Base-by-base conservation (phyloP, 176 grass and related monocot genomes). In the Lolium perenne region DNA sequence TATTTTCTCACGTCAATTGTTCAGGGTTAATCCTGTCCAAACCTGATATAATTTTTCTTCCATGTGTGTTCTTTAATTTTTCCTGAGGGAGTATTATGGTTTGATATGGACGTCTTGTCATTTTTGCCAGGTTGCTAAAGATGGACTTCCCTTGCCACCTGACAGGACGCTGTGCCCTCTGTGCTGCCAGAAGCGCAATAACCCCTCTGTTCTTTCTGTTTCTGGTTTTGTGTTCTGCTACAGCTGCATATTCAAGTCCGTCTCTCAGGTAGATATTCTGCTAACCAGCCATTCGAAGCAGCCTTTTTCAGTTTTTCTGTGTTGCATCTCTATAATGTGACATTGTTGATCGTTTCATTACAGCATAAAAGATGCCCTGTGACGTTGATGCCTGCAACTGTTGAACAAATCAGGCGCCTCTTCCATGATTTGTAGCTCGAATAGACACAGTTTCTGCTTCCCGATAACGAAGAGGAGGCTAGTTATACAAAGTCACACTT, bases 141-240 rank as follows among this genome's bases (percentile, higher is more conserved):
- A 93, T 73, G 97, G 94, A 67, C 86, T 96, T 82, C 82, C 93
- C 41, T 93, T 99, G 83, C 94, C 92, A 46, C 54, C 67, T 40
- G 92, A 94, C 88, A 80, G 55, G 65, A 91, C 90, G 2, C 38
- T 96, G 16, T 99, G 97, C 66, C 92, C 94, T 18, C 79, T 99
- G 14, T 99, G 97, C 87, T 93, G 92, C 57, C 94, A 99, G 80
- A 96, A 96, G 69, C 94, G 92, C n/a, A 47, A 55, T 73, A 96
- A 99, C 74, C 94, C 97, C 14, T 99, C 97, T 20, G 94, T 99
- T 88, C 71, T 99, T 79, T 78, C 92, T 32, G 92, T 90, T 94
- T 99, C 97, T 82, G 97, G 97, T 94, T 99, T 99, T 94, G 97
- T 93, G 11, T 99, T 99, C 85, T 99, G 97, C 90, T 99, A 96